Evolutionary conservation across 345 rosid genomes (phyloP), one percentile per base, ranked within the genome.

Genomic region (Boechera retrofracta): DNA sequence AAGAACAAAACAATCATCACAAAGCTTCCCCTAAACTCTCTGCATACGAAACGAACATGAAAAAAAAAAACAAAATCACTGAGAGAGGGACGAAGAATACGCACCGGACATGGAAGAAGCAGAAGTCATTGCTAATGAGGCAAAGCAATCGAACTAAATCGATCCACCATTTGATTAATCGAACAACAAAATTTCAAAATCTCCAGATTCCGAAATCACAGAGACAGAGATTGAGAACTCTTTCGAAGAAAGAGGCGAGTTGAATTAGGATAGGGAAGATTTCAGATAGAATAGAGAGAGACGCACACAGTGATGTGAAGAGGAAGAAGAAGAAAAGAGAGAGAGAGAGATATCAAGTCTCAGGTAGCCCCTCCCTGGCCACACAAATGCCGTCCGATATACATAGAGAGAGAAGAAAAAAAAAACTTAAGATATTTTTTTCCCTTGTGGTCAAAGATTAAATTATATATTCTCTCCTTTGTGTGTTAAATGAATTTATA

Each of bases 41-140:
- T 73, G 55, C 69, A 63, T 51, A 13, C 0, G 31, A 1, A 65
- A 35, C 77, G 52, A 67, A 72, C 62, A 75, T 47, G 18, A 6
- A 56, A 21, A 15, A 42, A 16, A 18, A n/a, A 52, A 28, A 53
- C 51, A 32, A 32, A 55, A 62, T 44, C 31, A 42, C 2, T 28
- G 29, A 9, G 2, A 26, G 36, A 42, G 8, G 10, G 16, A 45
- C 29, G 15, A 67, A 5, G 49, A 53, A 55, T 9, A 71, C 80
- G 54, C 29, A 95, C 99, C 93, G 55, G 98, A 85, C 83, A 90
- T 73, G 38, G 97, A 87, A 85, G 96, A 48, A 88, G 89, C 88
- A 79, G 86, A 89, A 72, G 89, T 88, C 99, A 95, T 95, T 54
- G 78, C 85, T 84, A 84, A 78, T 78, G 83, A 78, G 83, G 69